Conservation (phyloP, 2,329 filamentous ascomycete genomes). For the Zopfia rhizophila region DNA sequence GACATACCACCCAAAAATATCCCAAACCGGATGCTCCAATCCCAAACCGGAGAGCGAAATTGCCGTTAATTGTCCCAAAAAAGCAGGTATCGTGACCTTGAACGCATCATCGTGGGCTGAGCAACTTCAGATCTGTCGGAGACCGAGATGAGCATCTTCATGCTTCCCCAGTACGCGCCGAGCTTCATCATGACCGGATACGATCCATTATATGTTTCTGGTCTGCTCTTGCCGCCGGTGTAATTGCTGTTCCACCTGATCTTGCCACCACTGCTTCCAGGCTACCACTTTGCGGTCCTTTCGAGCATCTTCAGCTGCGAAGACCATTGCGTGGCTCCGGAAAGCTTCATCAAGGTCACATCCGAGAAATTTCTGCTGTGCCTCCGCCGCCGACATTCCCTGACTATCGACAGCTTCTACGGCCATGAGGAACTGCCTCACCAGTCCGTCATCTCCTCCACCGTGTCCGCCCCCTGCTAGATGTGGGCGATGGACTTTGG, state of each 20-base stretch:
- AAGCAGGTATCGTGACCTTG: constrained; percentile 33
- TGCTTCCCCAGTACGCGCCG: constrained; percentile 42
- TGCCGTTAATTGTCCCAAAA: constrained; percentile 43
- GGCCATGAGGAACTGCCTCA: constrained; percentile 83
- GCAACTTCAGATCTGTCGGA: constrained; percentile 11
- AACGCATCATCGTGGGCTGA: constrained; percentile 21
- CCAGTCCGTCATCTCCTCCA: constrained; percentile 82
- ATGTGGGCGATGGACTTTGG: constrained; percentile 68
- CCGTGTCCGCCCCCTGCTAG: constrained; percentile 73
- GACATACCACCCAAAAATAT: constrained; percentile 42
- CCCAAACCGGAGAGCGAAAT: constrained; percentile 33
- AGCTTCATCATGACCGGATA: constrained; percentile 20
- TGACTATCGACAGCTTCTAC: constrained; percentile 81
- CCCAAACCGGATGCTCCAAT: constrained; percentile 29
- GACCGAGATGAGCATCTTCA: constrained; percentile 11
- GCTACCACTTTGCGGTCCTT: constrained; percentile 74
- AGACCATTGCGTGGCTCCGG: constrained; percentile 91
- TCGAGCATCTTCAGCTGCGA: constrained; percentile 91
- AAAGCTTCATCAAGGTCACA: constrained; percentile 88
- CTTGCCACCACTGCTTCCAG: constrained; percentile 80
- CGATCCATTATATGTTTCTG: background rate
- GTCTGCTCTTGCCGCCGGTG: constrained; percentile 14
- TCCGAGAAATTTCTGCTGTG: constrained; percentile 80
- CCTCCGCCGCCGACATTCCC: constrained; percentile 71
- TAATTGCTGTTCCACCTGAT: constrained; percentile 57